Percentiles rank a stretch among this genome's conserved stretches.
Evolutionary conservation across 1,284 basidiomycete genomes (phyloP).

Genomic region (Earliella scabrosa): DNA sequence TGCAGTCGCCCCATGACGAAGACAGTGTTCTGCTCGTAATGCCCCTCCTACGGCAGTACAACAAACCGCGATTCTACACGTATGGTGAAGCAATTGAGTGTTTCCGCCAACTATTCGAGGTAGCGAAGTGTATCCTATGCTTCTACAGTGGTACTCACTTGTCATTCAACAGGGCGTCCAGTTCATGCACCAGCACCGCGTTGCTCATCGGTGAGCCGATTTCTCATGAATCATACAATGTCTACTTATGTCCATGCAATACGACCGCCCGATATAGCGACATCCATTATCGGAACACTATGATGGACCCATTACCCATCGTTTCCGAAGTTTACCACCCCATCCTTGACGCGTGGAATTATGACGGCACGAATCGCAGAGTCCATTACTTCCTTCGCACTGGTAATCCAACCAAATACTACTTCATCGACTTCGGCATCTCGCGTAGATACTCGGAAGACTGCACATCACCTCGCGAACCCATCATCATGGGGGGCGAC

Average conservation of each 20-base stretch:
- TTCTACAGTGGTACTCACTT: too few species aligned
- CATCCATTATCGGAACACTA: conserved; percentile 38
- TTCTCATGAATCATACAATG: too few species aligned
- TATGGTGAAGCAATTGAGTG: conserved; percentile 28
- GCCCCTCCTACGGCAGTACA: conserved; percentile 23
- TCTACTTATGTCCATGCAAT: background rate
- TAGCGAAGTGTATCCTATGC: too few species aligned
- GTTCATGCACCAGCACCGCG: conserved; percentile 24
- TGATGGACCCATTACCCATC: conserved; percentile 38
- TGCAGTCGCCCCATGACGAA: background rate
- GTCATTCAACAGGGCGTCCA: conserved; percentile 21
- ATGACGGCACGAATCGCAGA: background rate
- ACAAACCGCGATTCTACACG: conserved; percentile 19
- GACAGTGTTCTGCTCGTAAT: conserved; percentile 22
- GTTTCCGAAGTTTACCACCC: conserved; percentile 36
- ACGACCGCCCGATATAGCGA: conserved; percentile 44
- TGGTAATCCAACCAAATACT: too few species aligned
- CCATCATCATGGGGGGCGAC: conserved; percentile 10
- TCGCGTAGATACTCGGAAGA: too few species aligned
- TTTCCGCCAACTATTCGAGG: conserved; percentile 27
- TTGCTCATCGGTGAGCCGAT: conserved; percentile 21
- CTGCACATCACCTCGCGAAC: conserved; percentile 10
- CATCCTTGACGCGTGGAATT: background rate
- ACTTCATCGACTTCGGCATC: too few species aligned
- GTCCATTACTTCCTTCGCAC: conserved; percentile 1